These are phyloP conservation scores for Pythium diclinum DNA, from an alignment of 352 stramenopile species.

Conservation along the genomic window DNA sequence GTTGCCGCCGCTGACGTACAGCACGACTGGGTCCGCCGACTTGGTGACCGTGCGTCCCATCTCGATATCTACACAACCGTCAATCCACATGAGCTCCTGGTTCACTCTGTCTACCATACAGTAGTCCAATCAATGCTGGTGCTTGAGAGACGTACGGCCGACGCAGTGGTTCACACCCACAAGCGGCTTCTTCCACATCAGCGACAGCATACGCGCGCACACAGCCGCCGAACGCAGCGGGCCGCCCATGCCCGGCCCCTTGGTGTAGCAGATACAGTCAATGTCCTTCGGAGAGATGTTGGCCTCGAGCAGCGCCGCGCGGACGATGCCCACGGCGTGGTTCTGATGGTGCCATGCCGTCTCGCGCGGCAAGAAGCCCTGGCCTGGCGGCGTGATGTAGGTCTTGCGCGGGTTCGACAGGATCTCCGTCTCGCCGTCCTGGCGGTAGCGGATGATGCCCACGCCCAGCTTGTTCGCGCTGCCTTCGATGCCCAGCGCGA, in stretches of 20 bases:
- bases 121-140: background rate
- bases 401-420: conserved; percentile 99
- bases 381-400: conserved; percentile 96
- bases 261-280: conserved; percentile 95
- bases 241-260: conserved; percentile 98
- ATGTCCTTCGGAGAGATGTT: conserved; percentile 82
- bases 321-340: conserved; percentile 94
- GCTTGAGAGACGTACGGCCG: conserved; percentile 52
- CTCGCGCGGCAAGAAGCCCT: conserved; percentile 98
- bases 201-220: conserved; percentile 91
- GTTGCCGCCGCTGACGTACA: conserved; percentile 99
- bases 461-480: conserved; percentile 97
- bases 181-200: conserved; percentile 95
- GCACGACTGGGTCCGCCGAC: conserved; percentile 93
- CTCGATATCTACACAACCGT: conserved; percentile 92
- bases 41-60: conserved; percentile 98
- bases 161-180: conserved; percentile 99
- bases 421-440: conserved; percentile 88
- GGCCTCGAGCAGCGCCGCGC: conserved; percentile 92
- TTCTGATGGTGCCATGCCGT: conserved; percentile 99
- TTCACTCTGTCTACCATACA: background rate
- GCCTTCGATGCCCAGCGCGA: conserved; percentile 98
- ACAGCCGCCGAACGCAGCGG: conserved; percentile 96
- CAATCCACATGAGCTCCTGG: background rate
- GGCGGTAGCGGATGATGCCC: conserved; percentile 74